Base-by-base conservation (phyloP, 192 early-diverging fungal species). In the Diversispora epigaea region DNA sequence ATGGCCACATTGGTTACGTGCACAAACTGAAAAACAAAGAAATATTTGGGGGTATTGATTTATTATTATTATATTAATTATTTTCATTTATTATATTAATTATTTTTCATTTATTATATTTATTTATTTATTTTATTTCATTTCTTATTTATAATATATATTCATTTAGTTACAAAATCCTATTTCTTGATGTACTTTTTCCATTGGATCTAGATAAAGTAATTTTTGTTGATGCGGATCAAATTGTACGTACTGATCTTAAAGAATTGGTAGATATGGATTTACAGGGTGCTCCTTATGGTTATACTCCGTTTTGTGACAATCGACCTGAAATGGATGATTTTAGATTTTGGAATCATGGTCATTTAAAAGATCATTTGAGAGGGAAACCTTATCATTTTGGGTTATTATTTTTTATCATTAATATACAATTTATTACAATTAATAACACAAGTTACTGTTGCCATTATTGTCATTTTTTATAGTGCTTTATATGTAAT, bases 211-310 rank as follows among this genome's bases (percentile, higher is more conserved):
- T 98, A n/a, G 94, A 96, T 76, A 93, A 93, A 45, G 93, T 99
- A 22, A 98, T 99, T 61, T 99, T 99, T 81, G 97, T 99, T 5
- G 97, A 99, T 78, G 97, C 97, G 0, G 97, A 99, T 82, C 96
- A 98, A 85, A 94, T 99, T 45, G 96, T 99, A 40, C 93, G 97
- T n/a, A 86, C 94, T 0, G 95, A 99, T 80, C 80, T 99, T 81
- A 88, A 94, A 69, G 95, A 99, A 75, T 86, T 99, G 11, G 89
- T 94, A 0, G 91, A 95, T 65, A 86, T 99, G 83, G 97, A 99
- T 74, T 82, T 99, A 10, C 64, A 94, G 47, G 96, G 95, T 7
- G 94, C 95, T n/a, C 93, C 94, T 0, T 98, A 98, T 73, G 97
- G 95, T 45, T 98, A 96, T 81, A 94, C 93, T 6, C 97, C 97